These are phyloP conservation scores for Penicillium sp. DNA, from an alignment of 2,329 filamentous ascomycete genomes.

Conservation along the genomic window DNA sequence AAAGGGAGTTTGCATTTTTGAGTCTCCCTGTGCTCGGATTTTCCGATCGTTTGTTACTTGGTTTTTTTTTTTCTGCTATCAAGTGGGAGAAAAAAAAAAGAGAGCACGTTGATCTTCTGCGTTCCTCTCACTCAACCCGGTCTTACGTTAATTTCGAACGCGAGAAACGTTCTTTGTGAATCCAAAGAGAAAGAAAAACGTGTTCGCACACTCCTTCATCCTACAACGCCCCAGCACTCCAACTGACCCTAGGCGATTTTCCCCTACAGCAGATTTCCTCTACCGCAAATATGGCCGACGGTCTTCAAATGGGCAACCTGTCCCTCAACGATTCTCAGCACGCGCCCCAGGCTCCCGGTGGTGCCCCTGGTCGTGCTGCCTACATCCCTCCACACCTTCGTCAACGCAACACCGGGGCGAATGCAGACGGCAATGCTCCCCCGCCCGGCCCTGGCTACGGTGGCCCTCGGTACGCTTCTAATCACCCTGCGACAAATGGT, in stretches of 20 bases:
- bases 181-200: constrained; percentile 9
- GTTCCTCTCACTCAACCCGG: constrained; percentile 20
- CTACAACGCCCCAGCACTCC: too few species aligned
- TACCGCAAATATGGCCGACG: constrained; percentile 37
- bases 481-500: constrained; percentile 6
- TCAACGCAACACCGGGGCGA: constrained; percentile 34
- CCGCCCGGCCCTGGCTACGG: constrained; percentile 30
- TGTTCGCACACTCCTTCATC: constrained; percentile 10
- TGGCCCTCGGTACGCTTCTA: constrained; percentile 33
- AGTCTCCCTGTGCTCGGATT: constrained; percentile 15
- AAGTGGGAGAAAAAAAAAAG: constrained; percentile 20
- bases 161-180: constrained; percentile 13
- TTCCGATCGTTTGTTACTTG: constrained; percentile 19
- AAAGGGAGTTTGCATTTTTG: constrained; percentile 28
- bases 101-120: constrained; percentile 13
- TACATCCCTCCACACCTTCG: constrained; percentile 63
- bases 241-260: constrained; percentile 11
- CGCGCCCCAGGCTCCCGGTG: constrained; percentile 42
- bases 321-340: constrained; percentile 58
- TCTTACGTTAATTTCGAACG: constrained; percentile 11
- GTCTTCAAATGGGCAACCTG: constrained; percentile 38
- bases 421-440: constrained; percentile 37
- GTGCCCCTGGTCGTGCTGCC: constrained; percentile 51
- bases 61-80: constrained; percentile 22
- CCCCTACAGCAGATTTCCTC: constrained; percentile 7